Evolutionary conservation across 306 rosid species (phyloP).

Genomic region (Casuarina equisetifolia): DNA sequence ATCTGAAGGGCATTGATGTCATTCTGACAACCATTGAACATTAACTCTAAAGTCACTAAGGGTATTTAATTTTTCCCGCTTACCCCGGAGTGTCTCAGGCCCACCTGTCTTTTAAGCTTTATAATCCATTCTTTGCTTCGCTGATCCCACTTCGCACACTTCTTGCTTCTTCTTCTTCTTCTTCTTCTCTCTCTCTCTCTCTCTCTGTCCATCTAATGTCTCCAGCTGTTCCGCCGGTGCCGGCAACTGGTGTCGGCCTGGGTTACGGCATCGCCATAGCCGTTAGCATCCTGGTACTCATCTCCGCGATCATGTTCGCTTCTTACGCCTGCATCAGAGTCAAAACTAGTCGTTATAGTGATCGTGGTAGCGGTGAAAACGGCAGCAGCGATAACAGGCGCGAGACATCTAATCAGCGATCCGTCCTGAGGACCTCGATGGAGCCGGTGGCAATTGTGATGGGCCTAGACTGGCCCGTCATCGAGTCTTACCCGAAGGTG

Average conservation of each 20-base stretch:
- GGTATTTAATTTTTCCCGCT: constrained; percentile 55
- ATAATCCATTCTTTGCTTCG: background rate
- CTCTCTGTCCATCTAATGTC: constrained; percentile 32
- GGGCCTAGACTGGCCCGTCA: constrained; percentile 51
- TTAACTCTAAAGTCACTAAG: constrained; percentile 10
- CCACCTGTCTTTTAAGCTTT: constrained; percentile 28
- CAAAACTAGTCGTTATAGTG: constrained; percentile 30
- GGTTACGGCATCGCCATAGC: constrained; percentile 71
- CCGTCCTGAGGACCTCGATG: background rate
- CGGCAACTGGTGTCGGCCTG: constrained; percentile 54
- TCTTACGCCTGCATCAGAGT: constrained; percentile 58
- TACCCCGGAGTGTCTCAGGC: constrained; percentile 33
- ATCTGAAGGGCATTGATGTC: background rate
- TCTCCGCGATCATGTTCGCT: constrained; percentile 69
- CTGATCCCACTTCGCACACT: constrained; percentile 1
- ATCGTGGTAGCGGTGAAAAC: background rate
- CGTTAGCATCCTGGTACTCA: constrained; percentile 67
- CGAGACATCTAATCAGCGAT: background rate
- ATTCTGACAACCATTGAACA: background rate
- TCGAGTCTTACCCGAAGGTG: constrained; percentile 53
- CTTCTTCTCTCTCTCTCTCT: background rate
- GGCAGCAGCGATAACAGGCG: background rate
- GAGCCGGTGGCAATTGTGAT: constrained; percentile 29
- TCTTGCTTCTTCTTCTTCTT: background rate
- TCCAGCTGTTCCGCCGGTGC: constrained; percentile 37